Conservation (phyloP, 306 rosid genomes). For the Medicago truncatula region MtrunA17r5.0-ANR NC_053042.1:53929001-53929500, state of each 20-base stretch:
- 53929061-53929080: constrained; percentile 32
- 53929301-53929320: not conserved
- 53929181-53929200: constrained; percentile 40
- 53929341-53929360: constrained; percentile 35
- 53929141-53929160: constrained; percentile 42
- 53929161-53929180: constrained; percentile 41
- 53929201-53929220: constrained; percentile 41
- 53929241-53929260: constrained; percentile 25
- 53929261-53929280: not conserved
- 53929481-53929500: constrained; percentile 25
- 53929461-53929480: constrained; percentile 1
- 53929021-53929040: not conserved
- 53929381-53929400: constrained; percentile 34
- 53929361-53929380: constrained; percentile 48
- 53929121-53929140: constrained; percentile 2
- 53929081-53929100: constrained; percentile 16
- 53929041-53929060: constrained; percentile 34
- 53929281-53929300: constrained; percentile 2
- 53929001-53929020: constrained; percentile 13
- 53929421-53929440: constrained; percentile 1
- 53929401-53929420: constrained; percentile 40
- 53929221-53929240: constrained; percentile 27
- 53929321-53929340: constrained; percentile 37
- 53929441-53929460: constrained; percentile 17
- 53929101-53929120: not conserved